Percentiles rank a stretch among this genome's conserved stretches.
phyloP scores from a whole-genome alignment of 805 yeast genomes.

The Wickerhamiella brachini region DNA sequence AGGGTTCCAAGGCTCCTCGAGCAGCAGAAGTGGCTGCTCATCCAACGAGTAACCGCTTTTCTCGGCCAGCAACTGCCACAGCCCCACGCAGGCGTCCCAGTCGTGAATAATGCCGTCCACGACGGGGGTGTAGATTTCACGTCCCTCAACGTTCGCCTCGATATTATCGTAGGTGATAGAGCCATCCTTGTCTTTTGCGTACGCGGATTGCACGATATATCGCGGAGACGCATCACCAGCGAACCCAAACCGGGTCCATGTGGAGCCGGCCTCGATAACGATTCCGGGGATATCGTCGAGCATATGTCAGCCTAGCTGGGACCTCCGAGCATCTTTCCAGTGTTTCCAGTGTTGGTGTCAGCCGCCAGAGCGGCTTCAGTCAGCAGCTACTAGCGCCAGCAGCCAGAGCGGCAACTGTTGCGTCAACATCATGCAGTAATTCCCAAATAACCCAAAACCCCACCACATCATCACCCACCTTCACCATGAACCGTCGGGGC shows the following conservation, averaged over 20 bases:
- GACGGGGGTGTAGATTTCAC: slow-evolving; percentile 18
- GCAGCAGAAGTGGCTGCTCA: slow-evolving; percentile 67
- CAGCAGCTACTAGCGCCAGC: too few species aligned
- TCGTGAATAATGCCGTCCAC: slow-evolving; percentile 31
- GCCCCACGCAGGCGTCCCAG: slow-evolving; percentile 75
- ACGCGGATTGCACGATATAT: slow-evolving; percentile 57
- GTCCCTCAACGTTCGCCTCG: slow-evolving; percentile 8
- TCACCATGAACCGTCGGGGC: slow-evolving; percentile 6
- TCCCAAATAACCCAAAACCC: neutral
- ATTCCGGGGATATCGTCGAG: slow-evolving; percentile 76
- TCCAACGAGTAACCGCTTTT: slow-evolving; percentile 39
- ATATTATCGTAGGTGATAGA: slow-evolving; percentile 16
- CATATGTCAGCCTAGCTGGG: too few species aligned
- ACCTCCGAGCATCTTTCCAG: too few species aligned
- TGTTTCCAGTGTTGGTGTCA: too few species aligned
- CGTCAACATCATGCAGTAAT: neutral
- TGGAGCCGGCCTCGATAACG: slow-evolving; percentile 83
- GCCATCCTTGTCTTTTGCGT: slow-evolving; percentile 28
- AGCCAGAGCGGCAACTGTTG: neutral
- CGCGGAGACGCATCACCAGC: slow-evolving; percentile 88
- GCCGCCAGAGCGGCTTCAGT: too few species aligned
- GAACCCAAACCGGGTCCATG: slow-evolving; percentile 67
- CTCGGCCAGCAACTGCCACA: slow-evolving; percentile 50
- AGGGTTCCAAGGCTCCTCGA: slow-evolving; percentile 82
- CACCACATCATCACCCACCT: neutral